Conservation (phyloP, 257 asterid species). For the Capsicum pubescens region DNA sequence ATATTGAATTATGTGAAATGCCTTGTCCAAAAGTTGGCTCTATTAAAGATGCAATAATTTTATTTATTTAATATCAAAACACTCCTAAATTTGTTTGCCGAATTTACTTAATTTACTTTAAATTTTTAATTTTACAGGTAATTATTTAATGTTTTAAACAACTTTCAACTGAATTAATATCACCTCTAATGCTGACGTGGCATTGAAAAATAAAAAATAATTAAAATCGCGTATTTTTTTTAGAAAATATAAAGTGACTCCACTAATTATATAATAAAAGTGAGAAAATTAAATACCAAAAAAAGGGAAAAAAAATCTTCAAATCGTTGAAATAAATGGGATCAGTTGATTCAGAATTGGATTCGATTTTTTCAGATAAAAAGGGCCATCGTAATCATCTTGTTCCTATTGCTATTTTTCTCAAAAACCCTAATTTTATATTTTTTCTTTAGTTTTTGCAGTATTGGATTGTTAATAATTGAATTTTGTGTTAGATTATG, state of each 20-base stretch:
- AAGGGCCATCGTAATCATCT: slow-evolving; percentile 76
- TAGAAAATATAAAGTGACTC: too few species aligned
- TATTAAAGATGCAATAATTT: background rate
- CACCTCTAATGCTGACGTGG: too few species aligned
- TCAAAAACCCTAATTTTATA: background rate
- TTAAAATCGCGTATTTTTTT: too few species aligned
- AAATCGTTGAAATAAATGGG: slow-evolving; percentile 56
- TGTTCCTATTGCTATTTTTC: slow-evolving; percentile 71
- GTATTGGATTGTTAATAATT: background rate
- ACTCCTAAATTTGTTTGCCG: too few species aligned
- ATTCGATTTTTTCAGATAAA: slow-evolving; percentile 63
- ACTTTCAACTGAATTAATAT: too few species aligned
- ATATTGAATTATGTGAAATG: background rate
- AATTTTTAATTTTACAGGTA: too few species aligned
- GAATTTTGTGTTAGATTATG: background rate
- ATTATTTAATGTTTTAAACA: too few species aligned
- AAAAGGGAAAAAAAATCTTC: background rate
- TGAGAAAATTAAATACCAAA: background rate
- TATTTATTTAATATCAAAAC: background rate
- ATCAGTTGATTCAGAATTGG: slow-evolving; percentile 64
- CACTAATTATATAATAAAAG: too few species aligned
- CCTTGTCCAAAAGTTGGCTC: background rate
- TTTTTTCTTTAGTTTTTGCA: background rate
- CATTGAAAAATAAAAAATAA: too few species aligned
- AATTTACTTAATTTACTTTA: too few species aligned